Percentiles rank a stretch among this genome's conserved stretches.
phyloP scores from a whole-genome alignment of 768 basidiomycete species.

The Pleurotus salmoneostramineus region DNA sequence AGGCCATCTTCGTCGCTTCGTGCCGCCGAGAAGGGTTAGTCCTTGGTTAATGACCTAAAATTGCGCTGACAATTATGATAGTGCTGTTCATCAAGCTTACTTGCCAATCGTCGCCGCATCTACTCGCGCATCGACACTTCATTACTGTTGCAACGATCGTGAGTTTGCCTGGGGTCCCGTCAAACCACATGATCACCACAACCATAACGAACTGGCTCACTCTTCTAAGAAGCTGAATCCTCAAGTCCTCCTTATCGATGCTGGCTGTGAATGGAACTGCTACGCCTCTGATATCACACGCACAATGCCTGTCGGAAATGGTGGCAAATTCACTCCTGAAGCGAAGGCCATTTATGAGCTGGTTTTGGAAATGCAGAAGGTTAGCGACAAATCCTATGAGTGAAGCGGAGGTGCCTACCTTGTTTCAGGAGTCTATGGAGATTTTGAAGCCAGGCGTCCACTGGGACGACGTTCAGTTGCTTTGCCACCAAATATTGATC shows the following conservation, averaged over 20 bases:
- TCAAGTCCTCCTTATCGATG: constrained; percentile 87
- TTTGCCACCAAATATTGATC: constrained; percentile 81
- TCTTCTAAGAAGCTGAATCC: constrained; percentile 40
- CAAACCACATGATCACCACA: constrained; percentile 47
- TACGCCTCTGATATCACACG: constrained; percentile 61
- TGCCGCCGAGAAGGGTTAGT: constrained; percentile 84
- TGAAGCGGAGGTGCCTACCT: not conserved
- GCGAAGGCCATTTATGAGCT: constrained; percentile 81
- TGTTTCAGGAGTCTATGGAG: constrained; percentile 60
- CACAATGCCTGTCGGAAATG: constrained; percentile 91
- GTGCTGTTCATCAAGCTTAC: constrained; percentile 86
- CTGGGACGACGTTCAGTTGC: constrained; percentile 86
- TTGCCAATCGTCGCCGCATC: constrained; percentile 90
- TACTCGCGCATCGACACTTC: constrained; percentile 81
- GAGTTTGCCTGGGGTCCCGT: constrained; percentile 85
- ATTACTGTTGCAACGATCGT: constrained; percentile 92
- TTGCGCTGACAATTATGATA: constrained; percentile 20
- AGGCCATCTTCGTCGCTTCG: constrained; percentile 88
- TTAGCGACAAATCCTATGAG: constrained; percentile 16
- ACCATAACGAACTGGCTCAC: constrained; percentile 37
- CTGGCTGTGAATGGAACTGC: constrained; percentile 82
- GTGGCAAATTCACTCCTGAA: constrained; percentile 82
- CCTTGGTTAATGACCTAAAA: not conserved
- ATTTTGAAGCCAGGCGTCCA: constrained; percentile 73
- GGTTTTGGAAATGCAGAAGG: constrained; percentile 89